phyloP scores from a whole-genome alignment of 2,329 filamentous ascomycete genomes.

The Fusarium dlaminii region DNA sequence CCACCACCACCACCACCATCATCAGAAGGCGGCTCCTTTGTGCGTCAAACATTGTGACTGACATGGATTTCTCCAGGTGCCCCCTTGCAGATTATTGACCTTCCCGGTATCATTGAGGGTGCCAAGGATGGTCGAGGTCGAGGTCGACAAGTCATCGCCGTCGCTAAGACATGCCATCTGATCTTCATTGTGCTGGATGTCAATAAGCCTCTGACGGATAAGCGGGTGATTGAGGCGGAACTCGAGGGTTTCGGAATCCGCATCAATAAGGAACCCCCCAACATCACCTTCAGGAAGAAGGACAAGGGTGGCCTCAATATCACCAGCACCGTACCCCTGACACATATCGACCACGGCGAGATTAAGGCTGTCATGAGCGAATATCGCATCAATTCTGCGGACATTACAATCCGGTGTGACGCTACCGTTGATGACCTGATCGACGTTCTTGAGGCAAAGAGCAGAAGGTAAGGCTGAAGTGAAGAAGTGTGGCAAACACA shows the following conservation, averaged over 20 bases:
- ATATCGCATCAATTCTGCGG: constrained; percentile 95
- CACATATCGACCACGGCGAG: constrained; percentile 93
- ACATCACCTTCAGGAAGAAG: constrained; percentile 99
- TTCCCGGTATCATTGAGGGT: constrained; percentile 98
- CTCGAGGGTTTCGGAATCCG: constrained; percentile 97
- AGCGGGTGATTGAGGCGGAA: constrained; percentile 93
- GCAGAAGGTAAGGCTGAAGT: constrained; percentile 60
- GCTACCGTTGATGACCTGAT: constrained; percentile 98
- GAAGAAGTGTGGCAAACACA: constrained; percentile 2
- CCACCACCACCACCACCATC: not conserved
- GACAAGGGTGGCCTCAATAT: constrained; percentile 97
- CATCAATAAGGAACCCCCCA: constrained; percentile 96
- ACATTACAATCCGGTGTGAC: constrained; percentile 97
- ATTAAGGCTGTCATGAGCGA: constrained; percentile 98
- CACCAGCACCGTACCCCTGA: constrained; percentile 90
- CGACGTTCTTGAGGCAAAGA: constrained; percentile 93
- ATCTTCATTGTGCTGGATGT: constrained; percentile 99
- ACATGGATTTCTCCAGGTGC: constrained; percentile 63
- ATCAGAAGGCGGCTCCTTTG: constrained; percentile 4
- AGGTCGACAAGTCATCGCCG: constrained; percentile 97
- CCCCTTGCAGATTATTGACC: constrained; percentile 96
- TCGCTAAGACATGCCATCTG: constrained; percentile 97
- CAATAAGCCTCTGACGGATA: constrained; percentile 97
- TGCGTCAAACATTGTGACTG: constrained; percentile 29
- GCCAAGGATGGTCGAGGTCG: constrained; percentile 98